Evolutionary conservation across 192 early-diverging fungal genomes (phyloP), one percentile per base, ranked within the genome.

Genomic region (Coemansia erecta): DNA sequence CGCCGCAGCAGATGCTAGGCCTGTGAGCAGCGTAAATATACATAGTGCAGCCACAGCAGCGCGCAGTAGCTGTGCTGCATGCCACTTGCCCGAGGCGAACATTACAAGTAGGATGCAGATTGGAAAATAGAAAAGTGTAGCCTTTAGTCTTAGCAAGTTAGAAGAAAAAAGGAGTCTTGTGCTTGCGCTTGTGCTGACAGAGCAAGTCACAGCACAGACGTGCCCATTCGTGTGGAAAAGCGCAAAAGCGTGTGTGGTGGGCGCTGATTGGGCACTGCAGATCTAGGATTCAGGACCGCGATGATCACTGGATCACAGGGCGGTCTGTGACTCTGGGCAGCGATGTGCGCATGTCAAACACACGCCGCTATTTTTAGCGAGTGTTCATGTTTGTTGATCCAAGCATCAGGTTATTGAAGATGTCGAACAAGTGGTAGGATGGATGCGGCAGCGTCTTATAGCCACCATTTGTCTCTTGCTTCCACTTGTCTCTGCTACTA

Each of bases 191-290:
- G 9, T 15, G 35, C 35, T 37, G 5, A 8, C 35, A 2, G 35
- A 37, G 35, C 3, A 37, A 37, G 35, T 13, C 8, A n/a, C 13
- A 17, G 46, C 19, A 50, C 1, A 31, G 14, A 50, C 1, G 1
- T 7, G 35, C 35, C 35, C 35, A 11, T 31, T 4, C 13, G 3
- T 50, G 2, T 50, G 21, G 47, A 18, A 23, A 13, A 6, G 13
- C n/a, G 17, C 23, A 50, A 13, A 50, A 48, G 41, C 22, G 39
- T 56, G 58, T 60, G 66, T 69, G 66, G 59, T 54, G 42, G 18
- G 12, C 40, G 51, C 40, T 71, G 69, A 71, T 71, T 71, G 69
- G 69, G 37, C 48, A 37, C 8, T 37, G 35, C 35, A 37, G 35
- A 37, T 37, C 35, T 37, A 37, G 35, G 35, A 37, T 11, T 37